Base-by-base conservation (phyloP, 2,329 filamentous ascomycete genomes). In the Lojkania enalia region DNA sequence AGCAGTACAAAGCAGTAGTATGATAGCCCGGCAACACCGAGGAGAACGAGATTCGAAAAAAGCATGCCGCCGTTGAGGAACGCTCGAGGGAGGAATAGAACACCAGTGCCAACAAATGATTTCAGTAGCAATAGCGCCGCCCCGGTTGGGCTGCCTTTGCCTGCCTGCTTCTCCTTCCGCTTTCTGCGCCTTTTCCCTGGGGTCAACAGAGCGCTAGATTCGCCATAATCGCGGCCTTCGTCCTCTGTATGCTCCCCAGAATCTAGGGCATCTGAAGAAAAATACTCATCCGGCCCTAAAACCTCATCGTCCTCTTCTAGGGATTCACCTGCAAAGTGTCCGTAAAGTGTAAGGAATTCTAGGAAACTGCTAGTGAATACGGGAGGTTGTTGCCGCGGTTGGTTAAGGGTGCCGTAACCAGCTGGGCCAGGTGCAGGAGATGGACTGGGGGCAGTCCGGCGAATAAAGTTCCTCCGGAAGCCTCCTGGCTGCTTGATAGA, bases 1-100 rank as follows among this genome's bases (percentile, higher is more conserved):
- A 99, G 81, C 12, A 99, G 79, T 31, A 99, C 90, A 71, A 99
- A 99, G 74, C 91, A 96, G 75, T 96, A 96, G 73, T 96, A 99
- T 67, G 91, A 96, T 47, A 99, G 77, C 2, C 81, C 76, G 5
- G 94, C 91, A 13, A 99, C 89, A 29, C 79, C 81, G 16, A 99
- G 76, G n/a, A 99, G 81, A 13, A 99, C 87, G 39, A 95, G 54
- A 64, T 95, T 96, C 61, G 90, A 96, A 71, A 99, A 99, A 13
- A 96, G 74, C 91, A 99, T 97, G 46, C 94, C 94, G 42, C 94
- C 94, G 61, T 96, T 99, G 53, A 96, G 80, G 66, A 94, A 99
- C 3, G 94, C 92, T 36, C 90, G 85, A 0, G 92, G 92, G 23
- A 97, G 75, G 74, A 97, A 97, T 13, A 97, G 77, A 6, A 97